Percentiles rank a stretch among this genome's conserved stretches.
Evolutionary conservation across 2,329 filamentous ascomycete species (phyloP).

Genomic region (Aspergillus texensis): DNA sequence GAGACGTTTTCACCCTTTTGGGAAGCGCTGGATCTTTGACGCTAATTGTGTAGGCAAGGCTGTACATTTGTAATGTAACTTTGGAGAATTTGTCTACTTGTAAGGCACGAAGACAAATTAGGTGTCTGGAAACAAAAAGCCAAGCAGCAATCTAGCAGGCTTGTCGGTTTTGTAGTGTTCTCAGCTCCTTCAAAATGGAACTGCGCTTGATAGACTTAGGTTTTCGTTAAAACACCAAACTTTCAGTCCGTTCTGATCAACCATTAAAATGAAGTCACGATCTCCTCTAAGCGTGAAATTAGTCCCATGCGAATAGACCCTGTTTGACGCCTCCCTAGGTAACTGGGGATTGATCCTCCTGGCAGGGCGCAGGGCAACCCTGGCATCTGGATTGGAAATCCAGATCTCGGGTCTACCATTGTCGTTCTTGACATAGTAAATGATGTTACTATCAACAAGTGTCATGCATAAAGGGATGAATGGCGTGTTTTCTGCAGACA

Average conservation of each 20-base stretch:
- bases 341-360: conserved; percentile 15
- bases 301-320: conserved; percentile 8
- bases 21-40: not conserved
- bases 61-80: not conserved
- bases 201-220: not conserved
- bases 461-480: conserved; percentile 14
- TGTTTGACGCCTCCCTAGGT: conserved; percentile 12
- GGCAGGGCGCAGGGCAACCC: conserved; percentile 14
- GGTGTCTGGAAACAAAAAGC: not conserved
- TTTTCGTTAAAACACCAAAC: conserved; percentile 30
- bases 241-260: conserved; percentile 17
- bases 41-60: not conserved
- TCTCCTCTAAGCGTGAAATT: conserved; percentile 22
- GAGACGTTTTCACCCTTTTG: not conserved
- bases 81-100: not conserved
- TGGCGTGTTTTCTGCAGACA: conserved; percentile 8
- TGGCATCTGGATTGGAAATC: conserved; percentile 20
- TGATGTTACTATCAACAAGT: conserved; percentile 15
- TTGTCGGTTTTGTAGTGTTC: not conserved
- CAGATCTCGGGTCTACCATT: conserved; percentile 21
- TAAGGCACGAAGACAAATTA: not conserved
- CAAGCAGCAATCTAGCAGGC: not conserved
- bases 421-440: conserved; percentile 24
- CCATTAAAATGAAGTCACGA: conserved; percentile 19
- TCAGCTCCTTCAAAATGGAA: not conserved